Conservation (phyloP, 2,329 filamentous ascomycete species). For the Penicillium occitanis region DNA sequence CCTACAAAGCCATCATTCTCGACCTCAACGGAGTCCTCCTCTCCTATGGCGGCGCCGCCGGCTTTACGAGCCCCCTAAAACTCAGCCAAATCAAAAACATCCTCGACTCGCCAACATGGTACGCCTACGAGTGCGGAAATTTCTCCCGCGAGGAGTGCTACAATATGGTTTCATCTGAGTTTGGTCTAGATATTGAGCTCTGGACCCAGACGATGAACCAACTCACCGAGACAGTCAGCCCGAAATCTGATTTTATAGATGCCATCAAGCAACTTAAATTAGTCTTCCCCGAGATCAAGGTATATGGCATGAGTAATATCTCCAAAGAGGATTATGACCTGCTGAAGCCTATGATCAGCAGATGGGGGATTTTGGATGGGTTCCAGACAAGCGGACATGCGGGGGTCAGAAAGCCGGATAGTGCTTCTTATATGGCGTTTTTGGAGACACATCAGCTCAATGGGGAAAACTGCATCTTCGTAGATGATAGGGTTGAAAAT, state of each 20-base stretch:
- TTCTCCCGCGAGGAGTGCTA: not conserved
- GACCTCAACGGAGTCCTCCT: constrained; percentile 5
- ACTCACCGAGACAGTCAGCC: not conserved
- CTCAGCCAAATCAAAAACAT: not conserved
- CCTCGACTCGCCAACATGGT: not conserved
- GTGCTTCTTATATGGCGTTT: too few species aligned
- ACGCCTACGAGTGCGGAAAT: not conserved
- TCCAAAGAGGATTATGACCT: too few species aligned
- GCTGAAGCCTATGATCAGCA: not conserved
- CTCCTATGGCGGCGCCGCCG: not conserved
- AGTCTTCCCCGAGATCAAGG: not conserved
- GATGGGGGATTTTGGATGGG: not conserved
- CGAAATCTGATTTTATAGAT: not conserved
- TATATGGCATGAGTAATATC: too few species aligned
- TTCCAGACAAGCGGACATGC: too few species aligned
- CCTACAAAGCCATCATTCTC: constrained; percentile 5
- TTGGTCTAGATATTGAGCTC: not conserved
- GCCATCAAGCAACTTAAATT: not conserved
- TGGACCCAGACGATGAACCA: not conserved
- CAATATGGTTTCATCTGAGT: not conserved
- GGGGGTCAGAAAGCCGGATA: too few species aligned
- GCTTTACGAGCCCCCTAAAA: not conserved
- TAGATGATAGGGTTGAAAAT: too few species aligned
- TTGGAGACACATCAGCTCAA: too few species aligned
- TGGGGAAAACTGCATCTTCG: too few species aligned